Evolutionary conservation across 768 basidiomycete genomes (phyloP), one percentile per base, ranked within the genome.

Genomic region (Psilocybe sp.): DNA sequence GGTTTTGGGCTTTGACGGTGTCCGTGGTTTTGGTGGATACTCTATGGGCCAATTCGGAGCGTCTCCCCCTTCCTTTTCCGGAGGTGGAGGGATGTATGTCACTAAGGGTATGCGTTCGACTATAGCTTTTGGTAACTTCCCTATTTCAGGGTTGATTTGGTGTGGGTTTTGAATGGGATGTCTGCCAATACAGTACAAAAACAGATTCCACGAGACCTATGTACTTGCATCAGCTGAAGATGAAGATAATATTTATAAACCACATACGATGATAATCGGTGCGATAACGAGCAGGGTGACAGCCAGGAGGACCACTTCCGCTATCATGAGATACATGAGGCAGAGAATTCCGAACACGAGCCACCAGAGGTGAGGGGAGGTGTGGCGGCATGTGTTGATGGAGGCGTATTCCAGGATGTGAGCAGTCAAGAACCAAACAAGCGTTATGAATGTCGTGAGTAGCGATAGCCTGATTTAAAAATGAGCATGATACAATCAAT

Each of bases 351-450:
- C 85, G 63, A 93, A 91, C 16, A 80, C 81, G 40, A 92, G 79
- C 88, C 89, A 93, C 90, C 90, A 93, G 32, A 92, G 69, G 56
- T 91, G 86, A 7, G 91, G 91, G 11, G 90, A 79, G 0, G 85
- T 72, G 50, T 74, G 67, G 15, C 91, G 84, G 50, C 91, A 93
- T 13, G 83, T 79, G 54, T 83, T 73, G 23, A 89, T 70, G 7
- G 89, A 87, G 13, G 87, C 87, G 60, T 91, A 92, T 53, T 83
- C 78, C 47, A 92, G 70, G 23, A 91, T 83, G 60, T 93, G 87
- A 10, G 89, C 87, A 14, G 82, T 85, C 20, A 92, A 64, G 58
- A 92, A 92, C 88, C 92, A 93, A 48, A 77, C 82, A 8, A 92
- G 61, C n/a, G 86, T 87, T 49, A 89, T 63, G 50, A 89, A 64